These are phyloP conservation scores for Elsinoe fawcettii DNA, from an alignment of 2,329 filamentous ascomycete genomes.

Conservation along the genomic window DNA sequence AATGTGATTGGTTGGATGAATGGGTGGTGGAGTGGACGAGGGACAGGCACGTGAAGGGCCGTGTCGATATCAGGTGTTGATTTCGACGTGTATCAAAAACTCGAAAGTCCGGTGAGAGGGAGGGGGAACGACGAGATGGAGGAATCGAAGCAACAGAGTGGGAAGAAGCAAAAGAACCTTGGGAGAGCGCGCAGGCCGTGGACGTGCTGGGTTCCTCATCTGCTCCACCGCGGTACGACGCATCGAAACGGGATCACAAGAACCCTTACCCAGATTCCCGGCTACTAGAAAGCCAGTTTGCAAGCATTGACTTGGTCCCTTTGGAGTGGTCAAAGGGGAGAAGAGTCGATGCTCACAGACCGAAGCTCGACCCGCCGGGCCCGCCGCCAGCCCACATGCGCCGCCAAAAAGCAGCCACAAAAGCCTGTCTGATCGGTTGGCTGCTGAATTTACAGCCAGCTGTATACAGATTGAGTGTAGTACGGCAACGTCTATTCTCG, in stretches of 20 bases:
- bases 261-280: conserved; percentile 13
- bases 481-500: neutral
- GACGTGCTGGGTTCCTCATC: neutral
- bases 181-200: neutral
- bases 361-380: conserved; percentile 3
- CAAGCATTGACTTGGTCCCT: neutral
- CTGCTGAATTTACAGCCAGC: neutral
- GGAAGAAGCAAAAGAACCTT: conserved; percentile 9
- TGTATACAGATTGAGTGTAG: neutral
- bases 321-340: no score
- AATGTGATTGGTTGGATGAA: conserved; percentile 4
- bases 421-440: neutral
- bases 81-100: neutral
- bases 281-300: conserved; percentile 4
- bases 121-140: neutral
- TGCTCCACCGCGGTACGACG: conserved; percentile 12
- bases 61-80: neutral
- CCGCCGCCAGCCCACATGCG: neutral
- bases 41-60: neutral
- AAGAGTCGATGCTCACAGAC: no score
- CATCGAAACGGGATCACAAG: conserved; percentile 6
- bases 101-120: neutral
- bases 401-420: neutral
- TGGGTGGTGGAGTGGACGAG: neutral
- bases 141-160: neutral